Conservation (phyloP, 108 stramenopile genomes). For the Skeletonema potamos region DNA sequence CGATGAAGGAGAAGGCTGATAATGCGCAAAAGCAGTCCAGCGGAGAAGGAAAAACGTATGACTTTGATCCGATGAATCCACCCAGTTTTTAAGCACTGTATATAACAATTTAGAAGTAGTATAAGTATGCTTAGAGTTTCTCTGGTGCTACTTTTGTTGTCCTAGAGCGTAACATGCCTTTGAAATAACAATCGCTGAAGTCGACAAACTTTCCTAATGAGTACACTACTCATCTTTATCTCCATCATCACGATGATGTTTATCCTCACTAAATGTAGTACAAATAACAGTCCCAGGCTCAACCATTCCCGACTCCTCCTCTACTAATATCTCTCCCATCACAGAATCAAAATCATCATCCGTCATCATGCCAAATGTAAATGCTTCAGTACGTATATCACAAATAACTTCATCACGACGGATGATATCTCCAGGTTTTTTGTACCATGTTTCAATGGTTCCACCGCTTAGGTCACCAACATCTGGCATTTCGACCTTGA, state of each 20-base stretch:
- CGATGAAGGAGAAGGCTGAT: slow-evolving; percentile 42
- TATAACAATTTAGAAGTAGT: not conserved
- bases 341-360: slow-evolving; percentile 44
- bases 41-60: not conserved
- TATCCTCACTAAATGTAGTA: slow-evolving; percentile 26
- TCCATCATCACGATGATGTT: not conserved
- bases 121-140: not conserved
- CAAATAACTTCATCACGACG: slow-evolving; percentile 36
- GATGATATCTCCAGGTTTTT: slow-evolving; percentile 42
- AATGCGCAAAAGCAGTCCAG: not conserved
- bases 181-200: too few relatives aligned
- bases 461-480: slow-evolving; percentile 16
- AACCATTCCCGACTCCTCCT: slow-evolving; percentile 30
- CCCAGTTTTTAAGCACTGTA: slow-evolving; percentile 34
- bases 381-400: slow-evolving; percentile 42
- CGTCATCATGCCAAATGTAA: slow-evolving; percentile 46
- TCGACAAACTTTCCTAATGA: too few relatives aligned
- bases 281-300: slow-evolving; percentile 37
- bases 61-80: slow-evolving; percentile 43
- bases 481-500: slow-evolving; percentile 42
- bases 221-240: slow-evolving; percentile 2
- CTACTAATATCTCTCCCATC: slow-evolving; percentile 46
- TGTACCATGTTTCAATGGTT: slow-evolving; percentile 41
- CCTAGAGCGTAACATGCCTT: not conserved
- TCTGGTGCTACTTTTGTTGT: not conserved